phyloP scores from a whole-genome alignment of 2,329 filamentous ascomycete genomes.

The Hypoxylon sp. region DNA sequence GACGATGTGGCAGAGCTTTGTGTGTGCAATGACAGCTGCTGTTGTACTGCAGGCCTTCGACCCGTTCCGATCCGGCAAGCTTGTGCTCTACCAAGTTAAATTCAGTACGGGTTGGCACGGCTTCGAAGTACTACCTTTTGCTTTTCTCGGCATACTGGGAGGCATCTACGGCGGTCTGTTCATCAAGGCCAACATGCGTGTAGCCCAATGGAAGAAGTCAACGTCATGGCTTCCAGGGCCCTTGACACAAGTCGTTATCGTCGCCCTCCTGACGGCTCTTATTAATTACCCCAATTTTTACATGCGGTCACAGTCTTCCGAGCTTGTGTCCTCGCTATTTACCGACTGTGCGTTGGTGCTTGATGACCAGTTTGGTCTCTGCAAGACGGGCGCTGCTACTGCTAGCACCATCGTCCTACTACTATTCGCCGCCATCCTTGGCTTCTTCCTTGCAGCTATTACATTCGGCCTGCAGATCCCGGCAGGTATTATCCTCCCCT shows the following conservation, averaged over 20 bases:
- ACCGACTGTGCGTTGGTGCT: slow-evolving; percentile 84
- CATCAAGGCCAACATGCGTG: slow-evolving; percentile 90
- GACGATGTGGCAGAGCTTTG: slow-evolving; percentile 99
- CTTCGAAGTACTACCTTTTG: slow-evolving; percentile 91
- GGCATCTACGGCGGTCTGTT: slow-evolving; percentile 96
- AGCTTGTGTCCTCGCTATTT: slow-evolving; percentile 91
- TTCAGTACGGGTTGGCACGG: slow-evolving; percentile 93
- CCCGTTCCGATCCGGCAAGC: slow-evolving; percentile 92
- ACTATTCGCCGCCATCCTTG: slow-evolving; percentile 81
- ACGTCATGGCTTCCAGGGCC: slow-evolving; percentile 73
- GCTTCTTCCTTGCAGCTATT: slow-evolving; percentile 83
- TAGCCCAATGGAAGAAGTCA: slow-evolving; percentile 82
- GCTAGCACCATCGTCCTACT: slow-evolving; percentile 84
- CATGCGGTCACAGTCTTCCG: slow-evolving; percentile 90
- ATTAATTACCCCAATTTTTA: slow-evolving; percentile 97
- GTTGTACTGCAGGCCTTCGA: slow-evolving; percentile 92
- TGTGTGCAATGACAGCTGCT: slow-evolving; percentile 98
- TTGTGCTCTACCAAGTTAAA: slow-evolving; percentile 94
- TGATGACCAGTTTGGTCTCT: slow-evolving; percentile 89
- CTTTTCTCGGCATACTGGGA: slow-evolving; percentile 84
- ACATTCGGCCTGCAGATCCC: slow-evolving; percentile 96
- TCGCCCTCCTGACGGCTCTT: slow-evolving; percentile 83
- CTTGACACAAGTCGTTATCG: slow-evolving; percentile 78
- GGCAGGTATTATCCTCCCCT: slow-evolving; percentile 93
- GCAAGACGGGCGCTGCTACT: slow-evolving; percentile 84